These are phyloP conservation scores for Berberis thunbergii DNA, from an alignment of 164 flowering plant genomes.

Conservation along the genomic window DNA sequence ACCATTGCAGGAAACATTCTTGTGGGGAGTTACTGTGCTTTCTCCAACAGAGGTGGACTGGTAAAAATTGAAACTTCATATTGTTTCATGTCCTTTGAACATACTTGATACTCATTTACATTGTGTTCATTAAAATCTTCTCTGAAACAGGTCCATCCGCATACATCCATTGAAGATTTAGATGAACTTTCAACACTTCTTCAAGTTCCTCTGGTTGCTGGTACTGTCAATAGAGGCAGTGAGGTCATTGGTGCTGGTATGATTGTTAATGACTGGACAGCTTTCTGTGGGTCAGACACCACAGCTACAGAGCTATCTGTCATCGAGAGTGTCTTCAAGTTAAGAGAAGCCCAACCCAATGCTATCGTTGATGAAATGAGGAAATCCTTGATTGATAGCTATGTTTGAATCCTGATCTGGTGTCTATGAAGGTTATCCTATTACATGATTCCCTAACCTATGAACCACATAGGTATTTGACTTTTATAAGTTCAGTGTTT, in stretches of 20 bases:
- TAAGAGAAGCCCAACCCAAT: conserved; percentile 79
- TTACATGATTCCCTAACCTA: too few species aligned
- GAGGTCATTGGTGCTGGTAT: conserved; percentile 84
- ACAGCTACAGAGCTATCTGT: conserved; percentile 93
- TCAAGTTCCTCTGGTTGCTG: conserved; percentile 92
- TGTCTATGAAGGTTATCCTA: background rate
- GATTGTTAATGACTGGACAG: conserved; percentile 89
- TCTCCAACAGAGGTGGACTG: conserved; percentile 85
- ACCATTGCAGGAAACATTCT: conserved; percentile 92
- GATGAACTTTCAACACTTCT: conserved; percentile 94
- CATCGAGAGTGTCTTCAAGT: conserved; percentile 83
- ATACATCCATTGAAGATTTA: conserved; percentile 88
- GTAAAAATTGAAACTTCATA: conserved; percentile 29
- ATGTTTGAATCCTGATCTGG: conserved; percentile 1
- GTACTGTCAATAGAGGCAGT: conserved; percentile 89
- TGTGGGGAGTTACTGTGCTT: conserved; percentile 83
- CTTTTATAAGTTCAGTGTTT: too few species aligned
- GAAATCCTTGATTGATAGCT: conserved; percentile 23
- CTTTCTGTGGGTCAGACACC: conserved; percentile 94
- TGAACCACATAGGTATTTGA: too few species aligned
- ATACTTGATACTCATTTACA: background rate
- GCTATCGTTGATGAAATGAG: conserved; percentile 89
- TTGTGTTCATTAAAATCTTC: background rate
- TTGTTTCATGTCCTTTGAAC: background rate
- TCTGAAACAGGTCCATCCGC: conserved; percentile 75